These are phyloP conservation scores for Hemisphaericaspora xylofermentans DNA, from an alignment of 1,139 yeast genomes.

Conservation along the genomic window DNA sequence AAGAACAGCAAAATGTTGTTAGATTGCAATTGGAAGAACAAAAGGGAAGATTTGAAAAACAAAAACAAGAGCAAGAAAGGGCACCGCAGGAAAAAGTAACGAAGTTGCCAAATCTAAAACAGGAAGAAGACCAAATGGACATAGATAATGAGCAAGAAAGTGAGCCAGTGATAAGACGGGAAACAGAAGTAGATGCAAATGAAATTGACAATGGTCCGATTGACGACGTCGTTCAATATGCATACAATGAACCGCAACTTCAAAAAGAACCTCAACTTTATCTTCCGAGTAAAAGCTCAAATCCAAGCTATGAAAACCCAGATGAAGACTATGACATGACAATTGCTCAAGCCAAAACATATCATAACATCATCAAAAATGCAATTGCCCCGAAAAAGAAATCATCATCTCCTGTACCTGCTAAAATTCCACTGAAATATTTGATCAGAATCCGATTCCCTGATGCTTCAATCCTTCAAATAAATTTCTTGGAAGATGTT, in stretches of 20 bases:
- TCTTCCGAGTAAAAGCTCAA: constrained; percentile 18
- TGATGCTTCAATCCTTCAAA: constrained; percentile 49
- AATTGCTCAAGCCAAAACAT: constrained; percentile 51
- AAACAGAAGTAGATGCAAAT: background rate
- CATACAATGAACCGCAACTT: constrained; percentile 10
- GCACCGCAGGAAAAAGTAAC: constrained; percentile 8
- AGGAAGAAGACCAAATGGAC: constrained; percentile 2
- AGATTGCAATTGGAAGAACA: constrained; percentile 21
- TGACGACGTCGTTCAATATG: background rate
- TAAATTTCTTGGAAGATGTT: constrained; percentile 38
- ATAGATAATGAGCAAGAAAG: background rate
- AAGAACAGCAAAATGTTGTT: constrained; percentile 23
- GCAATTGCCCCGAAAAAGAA: constrained; percentile 30
- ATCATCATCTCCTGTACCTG: constrained; percentile 5
- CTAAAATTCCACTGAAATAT: constrained; percentile 24
- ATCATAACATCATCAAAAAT: constrained; percentile 46
- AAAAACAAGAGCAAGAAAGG: constrained; percentile 6
- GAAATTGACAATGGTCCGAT: background rate
- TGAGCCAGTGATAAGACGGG: background rate
- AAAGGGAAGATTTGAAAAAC: constrained; percentile 6
- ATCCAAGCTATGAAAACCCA: constrained; percentile 36
- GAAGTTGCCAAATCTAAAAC: constrained; percentile 1
- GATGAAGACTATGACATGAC: constrained; percentile 52
- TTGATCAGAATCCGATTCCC: constrained; percentile 54
- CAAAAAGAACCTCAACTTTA: constrained; percentile 23